A percentile compares a stretch with the other conserved stretches of the same genome.
Conservation (phyloP, 2,329 filamentous ascomycete species). For the Orbilia oligospora region DNA sequence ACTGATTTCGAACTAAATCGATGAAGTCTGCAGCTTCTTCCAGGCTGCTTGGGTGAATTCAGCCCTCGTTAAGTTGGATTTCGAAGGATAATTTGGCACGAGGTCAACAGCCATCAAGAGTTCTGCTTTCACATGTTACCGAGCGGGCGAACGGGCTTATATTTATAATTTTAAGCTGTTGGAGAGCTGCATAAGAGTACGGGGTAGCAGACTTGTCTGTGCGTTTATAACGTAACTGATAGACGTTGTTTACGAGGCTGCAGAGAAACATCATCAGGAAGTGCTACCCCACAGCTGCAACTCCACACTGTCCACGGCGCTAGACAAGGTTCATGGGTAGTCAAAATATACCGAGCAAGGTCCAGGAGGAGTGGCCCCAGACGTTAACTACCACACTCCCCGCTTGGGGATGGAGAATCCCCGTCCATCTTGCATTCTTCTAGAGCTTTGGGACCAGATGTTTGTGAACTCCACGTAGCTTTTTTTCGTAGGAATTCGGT, state of each 20-base stretch:
- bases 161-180: conserved; percentile 50
- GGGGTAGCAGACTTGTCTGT: conserved; percentile 36
- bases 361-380: conserved; percentile 31
- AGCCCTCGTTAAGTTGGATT: conserved; percentile 10
- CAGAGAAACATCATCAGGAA: conserved; percentile 34
- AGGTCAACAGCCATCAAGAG: background rate
- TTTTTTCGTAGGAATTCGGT: conserved; percentile 24
- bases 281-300: conserved; percentile 55
- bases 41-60: conserved; percentile 15
- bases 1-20: conserved; percentile 23
- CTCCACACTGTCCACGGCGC: conserved; percentile 39
- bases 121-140: conserved; percentile 56
- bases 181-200: conserved; percentile 28
- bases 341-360: conserved; percentile 31
- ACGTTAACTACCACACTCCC: conserved; percentile 52
- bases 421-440: conserved; percentile 6
- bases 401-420: conserved; percentile 28
- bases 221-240: conserved; percentile 50
- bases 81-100: conserved; percentile 23
- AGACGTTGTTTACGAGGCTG: conserved; percentile 34
- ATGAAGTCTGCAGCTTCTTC: background rate
- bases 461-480: conserved; percentile 2
- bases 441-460: conserved; percentile 22
- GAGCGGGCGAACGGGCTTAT: conserved; percentile 44
- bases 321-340: conserved; percentile 34